Evolutionary conservation across 441 rosid species (phyloP), one percentile per base, ranked within the genome.

Genomic region (Croton laevigatus): DNA sequence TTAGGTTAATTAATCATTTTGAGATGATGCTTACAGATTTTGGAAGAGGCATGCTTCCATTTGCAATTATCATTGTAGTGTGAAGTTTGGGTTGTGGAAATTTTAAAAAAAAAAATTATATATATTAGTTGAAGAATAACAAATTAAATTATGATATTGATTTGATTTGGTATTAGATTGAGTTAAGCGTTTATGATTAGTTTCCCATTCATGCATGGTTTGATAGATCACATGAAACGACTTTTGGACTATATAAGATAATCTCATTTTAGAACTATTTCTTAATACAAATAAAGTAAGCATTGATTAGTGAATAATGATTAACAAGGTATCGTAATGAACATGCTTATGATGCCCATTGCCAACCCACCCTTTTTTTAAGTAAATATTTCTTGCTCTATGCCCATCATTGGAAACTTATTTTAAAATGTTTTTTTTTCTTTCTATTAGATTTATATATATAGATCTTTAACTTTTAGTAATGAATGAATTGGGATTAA

Each of bases 291-390:
- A 36, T 74, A 51, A 71, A 67, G 40, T 34, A 72, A 22, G 20
- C 42, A 5, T 74, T 78, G 82, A 76, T 80, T 76, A 74, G 65
- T 71, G 67, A 81, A 72, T 76, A 75, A 83, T 77, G 64, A 77
- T 73, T 72, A 79, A 68, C 67, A 62, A 65, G 72, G 84, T 76
- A 78, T 80, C 88, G 45, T 65, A 69, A 69, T 77, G 82, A 86
- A 84, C 89, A 81, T 86, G 89, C 85, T 81, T 75, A 71, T 81
- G 37, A 57, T 57, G 38, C 17, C 13, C 37, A 9, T 23, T 57
- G 37, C 37, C 60, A 23, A 12, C 37, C 60, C 60, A 4, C 8
- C 12, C 3, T 23, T 57, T 27, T 55, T 23, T 55, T 10, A 3
- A 11, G 9, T 22, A n/a, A 9, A 3, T 2, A 20, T 55, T 12